These are phyloP conservation scores for Trichocladium antarcticum DNA, from an alignment of 495 filamentous ascomycete species.

Conservation along the genomic window DNA sequence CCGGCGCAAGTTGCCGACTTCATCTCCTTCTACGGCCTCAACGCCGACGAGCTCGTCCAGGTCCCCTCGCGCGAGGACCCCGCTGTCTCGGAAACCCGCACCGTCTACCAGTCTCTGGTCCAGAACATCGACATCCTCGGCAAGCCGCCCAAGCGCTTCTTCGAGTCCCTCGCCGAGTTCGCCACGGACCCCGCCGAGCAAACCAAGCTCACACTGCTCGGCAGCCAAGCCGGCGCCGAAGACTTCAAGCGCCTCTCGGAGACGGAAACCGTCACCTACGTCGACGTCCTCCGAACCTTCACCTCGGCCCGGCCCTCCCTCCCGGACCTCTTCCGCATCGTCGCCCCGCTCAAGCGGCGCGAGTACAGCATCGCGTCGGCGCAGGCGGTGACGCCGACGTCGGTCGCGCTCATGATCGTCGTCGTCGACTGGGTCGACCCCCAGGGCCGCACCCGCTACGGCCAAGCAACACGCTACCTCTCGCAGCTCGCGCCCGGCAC, in stretches of 20 bases:
- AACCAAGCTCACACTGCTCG: constrained; percentile 64
- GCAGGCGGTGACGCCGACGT: constrained; percentile 78
- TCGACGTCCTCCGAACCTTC: constrained; percentile 80
- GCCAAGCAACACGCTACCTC: constrained; percentile 84
- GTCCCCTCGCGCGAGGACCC: constrained; percentile 79
- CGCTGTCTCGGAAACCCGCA: constrained; percentile 70
- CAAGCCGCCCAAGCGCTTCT: constrained; percentile 92
- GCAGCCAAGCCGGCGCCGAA: constrained; percentile 69
- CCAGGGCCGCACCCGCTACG: constrained; percentile 78
- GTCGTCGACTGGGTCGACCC: constrained; percentile 92
- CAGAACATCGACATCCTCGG: constrained; percentile 98
- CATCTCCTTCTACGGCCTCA: constrained; percentile 77
- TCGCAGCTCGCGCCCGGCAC: constrained; percentile 60
- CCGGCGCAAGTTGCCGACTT: constrained; percentile 65
- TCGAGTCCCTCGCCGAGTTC: constrained; percentile 81
- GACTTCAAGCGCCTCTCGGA: constrained; percentile 94
- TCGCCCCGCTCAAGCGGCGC: constrained; percentile 83
- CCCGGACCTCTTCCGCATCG: constrained; percentile 81
- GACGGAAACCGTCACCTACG: constrained; percentile 86
- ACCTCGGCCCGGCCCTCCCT: constrained; percentile 79
- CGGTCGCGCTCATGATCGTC: constrained; percentile 90
- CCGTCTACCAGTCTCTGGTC: constrained; percentile 80
- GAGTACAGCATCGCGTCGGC: constrained; percentile 97
- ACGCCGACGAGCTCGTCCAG: constrained; percentile 74
- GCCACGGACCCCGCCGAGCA: constrained; percentile 73